A percentile compares a stretch with the other conserved stretches of the same genome.
phyloP scores from a whole-genome alignment of 108 stramenopile genomes.

The Skeletonema potamos region DNA sequence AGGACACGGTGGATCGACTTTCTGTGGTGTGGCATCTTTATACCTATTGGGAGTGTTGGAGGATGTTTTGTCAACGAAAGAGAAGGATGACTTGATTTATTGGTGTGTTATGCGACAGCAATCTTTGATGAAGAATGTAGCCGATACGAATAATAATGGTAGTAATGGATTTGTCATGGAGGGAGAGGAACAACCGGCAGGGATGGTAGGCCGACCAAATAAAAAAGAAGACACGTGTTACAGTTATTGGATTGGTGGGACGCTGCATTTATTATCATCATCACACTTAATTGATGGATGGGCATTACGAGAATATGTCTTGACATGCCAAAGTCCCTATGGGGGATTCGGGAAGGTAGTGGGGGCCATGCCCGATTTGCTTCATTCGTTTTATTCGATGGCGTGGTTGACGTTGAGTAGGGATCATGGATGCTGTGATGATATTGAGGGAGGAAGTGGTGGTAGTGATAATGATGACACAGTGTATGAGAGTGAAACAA shows the following conservation, averaged over 20 bases:
- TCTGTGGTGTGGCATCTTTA: conserved; percentile 80
- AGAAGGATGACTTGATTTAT: conserved; percentile 54
- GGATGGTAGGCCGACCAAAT: conserved; percentile 89
- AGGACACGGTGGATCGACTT: conserved; percentile 87
- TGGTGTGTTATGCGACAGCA: conserved; percentile 77
- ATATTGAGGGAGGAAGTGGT: neutral
- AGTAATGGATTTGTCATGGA: conserved; percentile 20
- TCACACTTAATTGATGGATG: conserved; percentile 56
- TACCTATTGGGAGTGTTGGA: conserved; percentile 69
- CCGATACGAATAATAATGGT: neutral
- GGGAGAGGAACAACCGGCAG: conserved; percentile 26
- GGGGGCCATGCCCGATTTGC: conserved; percentile 74
- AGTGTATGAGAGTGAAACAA: conserved; percentile 14
- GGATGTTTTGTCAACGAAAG: conserved; percentile 31
- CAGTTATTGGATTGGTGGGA: conserved; percentile 92
- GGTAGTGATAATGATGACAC: neutral
- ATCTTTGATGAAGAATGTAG: neutral
- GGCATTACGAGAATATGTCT: conserved; percentile 54
- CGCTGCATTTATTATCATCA: conserved; percentile 57
- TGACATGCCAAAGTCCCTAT: conserved; percentile 60
- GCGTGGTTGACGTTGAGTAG: conserved; percentile 59
- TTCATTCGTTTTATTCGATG: conserved; percentile 90
- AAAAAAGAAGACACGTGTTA: conserved; percentile 90
- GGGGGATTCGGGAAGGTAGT: conserved; percentile 83
- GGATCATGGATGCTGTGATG: conserved; percentile 22